Evolutionary conservation across 1,284 basidiomycete genomes (phyloP), one percentile per base, ranked within the genome.

Genomic region (Ustilago shanxiensis): DNA sequence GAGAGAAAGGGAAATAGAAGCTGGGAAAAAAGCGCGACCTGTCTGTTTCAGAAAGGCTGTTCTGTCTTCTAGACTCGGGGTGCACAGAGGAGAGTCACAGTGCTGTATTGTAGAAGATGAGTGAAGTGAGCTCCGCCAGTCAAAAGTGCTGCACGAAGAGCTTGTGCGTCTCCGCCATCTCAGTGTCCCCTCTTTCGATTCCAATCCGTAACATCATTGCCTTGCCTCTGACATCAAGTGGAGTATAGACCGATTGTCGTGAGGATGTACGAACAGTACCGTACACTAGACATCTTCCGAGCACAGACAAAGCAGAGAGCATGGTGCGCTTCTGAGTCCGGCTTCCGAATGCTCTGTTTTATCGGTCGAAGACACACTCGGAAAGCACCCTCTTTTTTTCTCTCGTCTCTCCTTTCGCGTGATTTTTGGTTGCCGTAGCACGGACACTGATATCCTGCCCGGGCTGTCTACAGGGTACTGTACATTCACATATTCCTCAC

Each of bases 91-190:
- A 44, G 41, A 44, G 41, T 4, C 2, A 45, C 26, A 29, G 59
- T n/a, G n/a, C n/a, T n/a, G n/a, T n/a, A n/a, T n/a, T n/a, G n/a
- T 60, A 60, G 59, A 60, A 60, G 37, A 60, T 60, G 59, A 60
- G 33, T 60, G 59, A 51, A 33, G 58, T 60, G 58, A 51, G 28
- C 57, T 60, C 47, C 35, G 47, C 47, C 47, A 28, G 24, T 35
- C 31, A 18, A 16, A n/a, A 37, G 20, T 54, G 52, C 52, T 54
- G 52, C 52, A 39, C 52, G 33, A 52, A 33, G 31, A 52, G 50
- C 50, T 29, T 52, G 50, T 33, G 28, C 18, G 18, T 52, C 50
- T 33, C 29, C 20, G 50, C n/a, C 50, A 6, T 33, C 5, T 8
- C 29, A 20, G 8, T 13, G 22, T 49, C 11, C 24, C 6, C n/a